A percentile compares a stretch with the other conserved stretches of the same genome.
These are phyloP conservation scores for Papiliotrema nemorosa DNA, from an alignment of 1,284 basidiomycete genomes.

Conservation along the genomic window DNA sequence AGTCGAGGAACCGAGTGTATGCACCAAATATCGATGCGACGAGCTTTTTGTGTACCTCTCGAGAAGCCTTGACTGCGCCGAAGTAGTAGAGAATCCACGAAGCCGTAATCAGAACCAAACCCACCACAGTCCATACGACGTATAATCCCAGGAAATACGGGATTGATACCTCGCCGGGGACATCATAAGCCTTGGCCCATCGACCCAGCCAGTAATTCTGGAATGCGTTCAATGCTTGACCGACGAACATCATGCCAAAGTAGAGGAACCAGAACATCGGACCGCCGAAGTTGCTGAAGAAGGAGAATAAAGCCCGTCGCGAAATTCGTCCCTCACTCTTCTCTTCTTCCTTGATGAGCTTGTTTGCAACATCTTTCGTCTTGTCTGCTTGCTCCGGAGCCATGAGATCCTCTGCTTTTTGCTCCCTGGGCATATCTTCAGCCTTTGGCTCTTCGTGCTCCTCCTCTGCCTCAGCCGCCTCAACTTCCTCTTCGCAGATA, in stretches of 20 bases:
- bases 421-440: constrained; percentile 17
- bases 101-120: constrained; percentile 36
- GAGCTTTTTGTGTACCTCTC: constrained; percentile 58
- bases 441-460: constrained; percentile 28
- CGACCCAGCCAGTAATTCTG: constrained; percentile 61
- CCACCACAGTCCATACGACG: constrained; percentile 43
- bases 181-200: constrained; percentile 59
- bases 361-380: constrained; percentile 39
- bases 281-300: constrained; percentile 49
- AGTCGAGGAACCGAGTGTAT: constrained; percentile 59
- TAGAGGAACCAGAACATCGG: constrained; percentile 48
- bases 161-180: constrained; percentile 39
- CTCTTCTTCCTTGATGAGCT: constrained; percentile 60
- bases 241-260: constrained; percentile 33
- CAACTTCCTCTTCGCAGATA: constrained; percentile 26
- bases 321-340: constrained; percentile 58
- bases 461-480: constrained; percentile 23
- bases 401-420: constrained; percentile 47
- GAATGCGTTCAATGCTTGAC: constrained; percentile 44
- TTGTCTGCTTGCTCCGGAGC: constrained; percentile 29
- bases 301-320: constrained; percentile 48
- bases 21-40: constrained; percentile 59
- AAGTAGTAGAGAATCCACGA: constrained; percentile 45
- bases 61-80: constrained; percentile 56
- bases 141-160: constrained; percentile 55